Base-by-base conservation (phyloP, 1,284 basidiomycete species). In the Ustilago vetiveriae region DNA sequence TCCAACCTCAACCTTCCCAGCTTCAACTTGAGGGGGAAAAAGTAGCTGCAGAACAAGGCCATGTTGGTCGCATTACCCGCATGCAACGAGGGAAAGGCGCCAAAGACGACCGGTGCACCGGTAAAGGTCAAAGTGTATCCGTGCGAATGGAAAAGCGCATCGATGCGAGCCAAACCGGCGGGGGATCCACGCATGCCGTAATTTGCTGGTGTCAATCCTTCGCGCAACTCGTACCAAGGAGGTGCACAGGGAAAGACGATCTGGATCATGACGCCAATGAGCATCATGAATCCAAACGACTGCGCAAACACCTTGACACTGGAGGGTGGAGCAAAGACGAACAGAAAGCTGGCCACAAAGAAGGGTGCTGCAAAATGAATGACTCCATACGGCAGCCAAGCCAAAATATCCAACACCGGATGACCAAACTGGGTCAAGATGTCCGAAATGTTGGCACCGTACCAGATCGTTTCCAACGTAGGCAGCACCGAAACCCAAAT, bases 371-470 rank as follows among this genome's bases (percentile, higher is more conserved):
- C 86, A 83, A 95, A 98, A 83, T 98, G 95, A 16, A 90, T 85
- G 38, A 98, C 88, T 17, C 96, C 96, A 80, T 98, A 98, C 0
- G 95, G 94, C 1, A 98, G 81, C 95, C 95, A 98, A 0, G 94
- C 94, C 49, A 96, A 80, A 63, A 98, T 87, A 82, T 98, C 95
- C 47, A 98, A 88, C 22, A 92, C 74, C 3, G 94, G 92, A 78
- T 96, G 91, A 3, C 94, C 97, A 83, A 89, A 93, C 17, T 93
- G 88, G 3, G 94, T 98, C 64, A 98, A 88, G 79, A 98, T 90
- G 83, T 97, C 94, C 30, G 92, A 94, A 65, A 98, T 94, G 84
- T 97, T 98, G 46, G 93, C 94, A 10, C 95, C 95, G 82, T 96
- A 98, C 26, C 96, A 86, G 27, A 96, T 92, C 9, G 90, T 90